Percentiles rank a stretch among this genome's conserved stretches.
Evolutionary conservation across 352 stramenopile species (phyloP).

Genomic region (Pseudoperonospora humuli): DNA sequence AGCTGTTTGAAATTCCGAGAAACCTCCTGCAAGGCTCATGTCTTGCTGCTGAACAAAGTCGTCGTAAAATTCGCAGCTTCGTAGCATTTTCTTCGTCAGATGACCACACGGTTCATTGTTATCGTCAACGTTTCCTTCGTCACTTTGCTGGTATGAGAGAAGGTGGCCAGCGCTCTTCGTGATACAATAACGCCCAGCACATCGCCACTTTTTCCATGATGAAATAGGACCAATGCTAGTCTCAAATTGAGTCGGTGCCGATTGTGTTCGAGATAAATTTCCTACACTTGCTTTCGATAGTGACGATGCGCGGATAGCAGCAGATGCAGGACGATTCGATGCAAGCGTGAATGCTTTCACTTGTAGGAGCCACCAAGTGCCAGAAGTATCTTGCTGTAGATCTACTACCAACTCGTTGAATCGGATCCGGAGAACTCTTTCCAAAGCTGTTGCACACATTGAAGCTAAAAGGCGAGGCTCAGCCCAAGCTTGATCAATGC

Average conservation of each 20-base stretch:
- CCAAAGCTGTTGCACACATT: constrained; percentile 28
- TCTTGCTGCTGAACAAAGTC: constrained; percentile 31
- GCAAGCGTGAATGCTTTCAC: constrained; percentile 53
- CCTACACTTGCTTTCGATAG: neutral
- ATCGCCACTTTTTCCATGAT: constrained; percentile 30
- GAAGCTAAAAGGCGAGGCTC: constrained; percentile 32
- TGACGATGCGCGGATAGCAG: constrained; percentile 1
- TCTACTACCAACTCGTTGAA: constrained; percentile 43
- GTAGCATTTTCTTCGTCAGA: constrained; percentile 57
- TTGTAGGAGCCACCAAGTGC: constrained; percentile 60
- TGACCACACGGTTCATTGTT: constrained; percentile 30
- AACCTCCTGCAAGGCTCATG: constrained; percentile 40
- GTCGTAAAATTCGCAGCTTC: constrained; percentile 63
- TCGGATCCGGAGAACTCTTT: constrained; percentile 29
- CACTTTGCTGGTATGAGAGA: constrained; percentile 1
- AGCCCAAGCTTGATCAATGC: constrained; percentile 40
- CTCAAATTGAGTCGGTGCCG: constrained; percentile 38
- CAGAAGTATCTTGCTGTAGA: constrained; percentile 41
- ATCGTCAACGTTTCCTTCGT: constrained; percentile 1
- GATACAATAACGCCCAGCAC: constrained; percentile 32
- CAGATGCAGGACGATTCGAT: constrained; percentile 14
- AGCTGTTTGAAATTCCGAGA: constrained; percentile 25
- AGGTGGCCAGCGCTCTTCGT: neutral
- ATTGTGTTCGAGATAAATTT: constrained; percentile 26
- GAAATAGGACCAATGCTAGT: constrained; percentile 1